Base-by-base conservation (phyloP, 768 basidiomycete genomes). In the Amanita muscaria region DNA sequence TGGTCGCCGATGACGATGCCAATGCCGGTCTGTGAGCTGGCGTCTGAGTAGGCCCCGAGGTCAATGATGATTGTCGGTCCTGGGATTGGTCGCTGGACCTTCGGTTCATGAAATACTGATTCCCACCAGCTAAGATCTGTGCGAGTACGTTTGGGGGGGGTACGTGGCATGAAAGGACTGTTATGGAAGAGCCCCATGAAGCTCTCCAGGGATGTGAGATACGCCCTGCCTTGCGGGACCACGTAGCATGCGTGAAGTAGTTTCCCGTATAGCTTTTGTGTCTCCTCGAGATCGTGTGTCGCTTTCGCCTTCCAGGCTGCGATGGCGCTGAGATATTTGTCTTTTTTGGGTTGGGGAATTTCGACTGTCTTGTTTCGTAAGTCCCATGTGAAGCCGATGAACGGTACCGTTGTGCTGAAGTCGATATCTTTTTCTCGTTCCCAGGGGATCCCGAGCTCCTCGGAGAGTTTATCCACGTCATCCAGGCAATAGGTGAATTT, bases 171-270 rank as follows among this genome's bases (percentile, higher is more conserved):
- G 19, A 37, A 37, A 19, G 36, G 36, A 5, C 21, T 37, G 36
- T 37, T 12, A 10, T n/a, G 5, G 3, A n/a, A n/a, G 11, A 37
- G 16, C 9, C 33, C 16, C 0, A 69, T n/a, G 56, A 68, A 63
- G 46, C 53, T 6, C 44, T 74, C 66, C 18, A 74, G 47, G 5
- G 37, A 32, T 24, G 64, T 70, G 41, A 75, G 62, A 50, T 67
- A 69, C 1, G 72, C 65, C 1, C 62, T 54, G 5, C 58, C 62
- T n/a, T 1, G 21, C 1, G 56, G 58, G 1, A 66, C 15, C 0
- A 69, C 49, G 0, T 52, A 40, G 22, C 53, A 55, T 0, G 62
- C 42, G 19, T 73, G 72, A 0, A 65, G 49, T 0, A 73, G 58
- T 40, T 72, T 69, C 0, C 72, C 64, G 35, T 68, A 62, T 0